Evolutionary conservation across 2,329 filamentous ascomycete genomes (phyloP), one percentile per base, ranked within the genome.

Genomic region (Neocucurbitaria cava): DNA sequence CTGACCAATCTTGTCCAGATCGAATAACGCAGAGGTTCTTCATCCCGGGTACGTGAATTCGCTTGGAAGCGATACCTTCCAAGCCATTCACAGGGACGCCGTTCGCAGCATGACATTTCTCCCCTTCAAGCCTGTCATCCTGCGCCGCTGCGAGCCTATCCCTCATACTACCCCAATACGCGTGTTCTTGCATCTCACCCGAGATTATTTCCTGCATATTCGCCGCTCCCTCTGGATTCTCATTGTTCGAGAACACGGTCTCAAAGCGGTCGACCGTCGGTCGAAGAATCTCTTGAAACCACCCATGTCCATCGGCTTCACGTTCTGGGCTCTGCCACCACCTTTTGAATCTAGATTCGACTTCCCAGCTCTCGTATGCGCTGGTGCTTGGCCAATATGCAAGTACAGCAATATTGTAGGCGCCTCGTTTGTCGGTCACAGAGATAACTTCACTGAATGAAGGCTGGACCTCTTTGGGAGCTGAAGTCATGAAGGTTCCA

Each of bases 151-250:
- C 69, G 13, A 81, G 52, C 4, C 79, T 73, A 55, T 81, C 78
- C 13, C 78, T 71, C 78, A 80, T 79, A 58, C 77, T 79, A 2
- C 78, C 79, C 77, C 78, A 81, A 58, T 81, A 81, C 1, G 70
- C 76, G 56, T 81, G 79, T 61, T 81, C 76, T 33, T 69, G 59
- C 15, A 82, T 66, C 26, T 70, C 68, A 0, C 76, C 76, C 17
- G 72, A 76, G 4, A 78, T 64, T 2, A 56, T 54, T 5, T 74
- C 70, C 4, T 74, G 59, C 77, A 81, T 76, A 53, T 78, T 65
- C 6, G 76, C 77, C 8, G 71, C 75, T 11, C 79, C 79, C 53
- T 81, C 78, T 5, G 72, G 71, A 1, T 70, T 61, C 18, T 63
- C 55, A 21, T 69, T 66, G 49, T 73, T 72, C 3, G 77, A 78